These are phyloP conservation scores for Septoria petroselini DNA, from an alignment of 2,329 filamentous ascomycete species.

Conservation along the genomic window DNA sequence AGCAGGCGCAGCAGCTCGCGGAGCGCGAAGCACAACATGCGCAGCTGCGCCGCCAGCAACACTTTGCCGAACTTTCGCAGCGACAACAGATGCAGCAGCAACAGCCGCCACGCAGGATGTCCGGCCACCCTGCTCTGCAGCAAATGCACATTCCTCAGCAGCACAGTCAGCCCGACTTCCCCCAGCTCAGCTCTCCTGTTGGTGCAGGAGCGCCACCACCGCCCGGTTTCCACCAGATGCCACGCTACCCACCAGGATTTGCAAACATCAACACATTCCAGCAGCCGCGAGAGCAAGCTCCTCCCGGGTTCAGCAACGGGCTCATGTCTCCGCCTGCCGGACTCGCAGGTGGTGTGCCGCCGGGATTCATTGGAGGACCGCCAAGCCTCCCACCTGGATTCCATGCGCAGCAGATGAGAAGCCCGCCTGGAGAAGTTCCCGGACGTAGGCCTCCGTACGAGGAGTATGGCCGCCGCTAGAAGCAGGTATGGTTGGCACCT, in stretches of 20 bases:
- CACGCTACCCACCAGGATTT: slow-evolving; percentile 36
- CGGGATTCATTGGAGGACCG: slow-evolving; percentile 12
- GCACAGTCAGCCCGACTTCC: slow-evolving; percentile 28
- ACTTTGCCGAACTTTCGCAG: slow-evolving; percentile 7
- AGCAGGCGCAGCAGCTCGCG: slow-evolving; percentile 13
- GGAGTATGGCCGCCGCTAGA: slow-evolving; percentile 9
- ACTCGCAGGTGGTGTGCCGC: neutral
- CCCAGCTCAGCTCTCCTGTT: slow-evolving; percentile 22
- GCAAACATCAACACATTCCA: slow-evolving; percentile 34
- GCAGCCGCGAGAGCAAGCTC: slow-evolving; percentile 12
- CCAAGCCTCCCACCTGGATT: slow-evolving; percentile 10
- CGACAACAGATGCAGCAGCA: slow-evolving; percentile 13
- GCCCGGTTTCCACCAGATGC: slow-evolving; percentile 36
- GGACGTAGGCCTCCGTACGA: slow-evolving; percentile 6
- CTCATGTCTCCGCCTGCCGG: slow-evolving; percentile 7
- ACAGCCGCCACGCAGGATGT: slow-evolving; percentile 27
- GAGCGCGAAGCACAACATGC: slow-evolving; percentile 10
- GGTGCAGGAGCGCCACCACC: slow-evolving; percentile 23
- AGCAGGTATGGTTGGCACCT: neutral
- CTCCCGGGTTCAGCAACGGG: slow-evolving; percentile 7
- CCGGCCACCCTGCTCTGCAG: slow-evolving; percentile 30
- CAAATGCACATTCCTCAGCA: slow-evolving; percentile 32
- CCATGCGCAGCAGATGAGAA: slow-evolving; percentile 7
- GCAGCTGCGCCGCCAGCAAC: slow-evolving; percentile 12
- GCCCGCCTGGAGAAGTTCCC: slow-evolving; percentile 5